phyloP scores from a whole-genome alignment of 2,329 filamentous ascomycete species.

The Macrophomina phaseolina region DNA sequence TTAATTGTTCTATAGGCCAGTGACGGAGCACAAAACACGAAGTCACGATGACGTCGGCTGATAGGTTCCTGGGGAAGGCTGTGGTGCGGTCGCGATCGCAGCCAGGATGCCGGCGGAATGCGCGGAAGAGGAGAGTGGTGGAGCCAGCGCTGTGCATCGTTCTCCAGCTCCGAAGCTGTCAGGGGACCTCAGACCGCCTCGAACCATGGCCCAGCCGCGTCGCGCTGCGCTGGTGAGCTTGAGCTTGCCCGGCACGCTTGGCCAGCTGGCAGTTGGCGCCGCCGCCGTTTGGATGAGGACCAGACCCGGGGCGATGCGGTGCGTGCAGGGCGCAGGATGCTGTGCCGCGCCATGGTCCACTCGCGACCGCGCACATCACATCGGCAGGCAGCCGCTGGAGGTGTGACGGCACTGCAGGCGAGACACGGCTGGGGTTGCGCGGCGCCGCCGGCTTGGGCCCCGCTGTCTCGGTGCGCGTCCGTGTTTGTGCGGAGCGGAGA shows the following conservation, averaged over 20 bases:
- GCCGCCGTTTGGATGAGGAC: background rate
- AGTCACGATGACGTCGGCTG: conserved; percentile 17
- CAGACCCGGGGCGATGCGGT: background rate
- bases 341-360: background rate
- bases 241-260: background rate
- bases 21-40: background rate
- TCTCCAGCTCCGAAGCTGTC: background rate
- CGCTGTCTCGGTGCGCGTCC: conserved; percentile 6
- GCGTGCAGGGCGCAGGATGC: background rate
- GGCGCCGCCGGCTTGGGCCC: background rate
- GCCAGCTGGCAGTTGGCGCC: background rate
- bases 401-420: background rate
- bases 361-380: background rate
- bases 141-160: background rate
- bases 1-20: background rate
- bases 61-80: conserved; percentile 11
- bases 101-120: conserved; percentile 18
- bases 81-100: conserved; percentile 16
- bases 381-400: conserved; percentile 9
- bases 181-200: conserved; percentile 15
- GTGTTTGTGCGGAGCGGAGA: conserved; percentile 3
- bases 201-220: background rate
- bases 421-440: background rate
- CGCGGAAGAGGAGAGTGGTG: background rate
- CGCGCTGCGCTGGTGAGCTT: background rate